phyloP scores from a whole-genome alignment of 1,139 yeast species.

The Kluyveromyces marxianus region DNA sequence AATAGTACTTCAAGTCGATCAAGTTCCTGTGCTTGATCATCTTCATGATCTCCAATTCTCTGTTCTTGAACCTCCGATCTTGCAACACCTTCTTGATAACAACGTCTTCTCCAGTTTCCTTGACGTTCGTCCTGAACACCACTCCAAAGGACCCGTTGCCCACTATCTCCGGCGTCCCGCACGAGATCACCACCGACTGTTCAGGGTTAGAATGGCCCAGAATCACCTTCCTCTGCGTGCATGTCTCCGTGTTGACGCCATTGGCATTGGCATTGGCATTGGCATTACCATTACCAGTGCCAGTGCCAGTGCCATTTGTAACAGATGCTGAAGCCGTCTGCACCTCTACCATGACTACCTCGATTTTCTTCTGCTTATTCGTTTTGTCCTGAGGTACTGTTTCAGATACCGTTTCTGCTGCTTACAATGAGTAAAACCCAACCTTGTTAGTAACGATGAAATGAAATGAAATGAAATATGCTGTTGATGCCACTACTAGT shows the following conservation, averaged over 20 bases:
- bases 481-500: too few relatives aligned
- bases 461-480: too few relatives aligned
- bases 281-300: too few relatives aligned
- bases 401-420: too few relatives aligned
- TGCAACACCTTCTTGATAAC: conserved; percentile 94
- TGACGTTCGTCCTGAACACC: conserved; percentile 78
- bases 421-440: too few relatives aligned
- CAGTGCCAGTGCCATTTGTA: neutral
- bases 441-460: too few relatives aligned
- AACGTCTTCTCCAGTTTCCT: conserved; percentile 69
- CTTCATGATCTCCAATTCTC: conserved; percentile 95
- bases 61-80: conserved; percentile 89
- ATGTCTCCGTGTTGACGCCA: neutral
- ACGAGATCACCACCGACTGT: conserved; percentile 29
- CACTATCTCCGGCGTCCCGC: conserved; percentile 52
- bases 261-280: neutral
- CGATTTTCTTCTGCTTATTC: too few relatives aligned
- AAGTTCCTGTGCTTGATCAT: conserved; percentile 73
- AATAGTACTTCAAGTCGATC: conserved; percentile 81
- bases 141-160: conserved; percentile 98
- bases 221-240: neutral
- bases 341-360: too few relatives aligned
- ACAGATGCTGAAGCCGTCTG: neutral
- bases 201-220: conserved; percentile 20
- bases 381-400: too few relatives aligned